A percentile compares a stretch with the other conserved stretches of the same genome.
Conservation (phyloP, 371 early-diverging fungal species). For the Circinella umbellata region DNA sequence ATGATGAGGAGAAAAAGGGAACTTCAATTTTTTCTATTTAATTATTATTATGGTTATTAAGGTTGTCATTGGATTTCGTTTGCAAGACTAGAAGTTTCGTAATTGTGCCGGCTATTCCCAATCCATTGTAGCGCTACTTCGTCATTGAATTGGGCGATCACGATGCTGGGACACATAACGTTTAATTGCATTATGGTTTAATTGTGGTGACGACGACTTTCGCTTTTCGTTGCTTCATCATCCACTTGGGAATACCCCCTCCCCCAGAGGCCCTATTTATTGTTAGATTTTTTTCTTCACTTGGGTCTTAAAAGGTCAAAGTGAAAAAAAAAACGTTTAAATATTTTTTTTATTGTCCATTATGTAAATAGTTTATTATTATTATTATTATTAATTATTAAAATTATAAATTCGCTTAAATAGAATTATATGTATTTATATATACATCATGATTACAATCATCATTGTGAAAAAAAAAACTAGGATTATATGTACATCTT, state of each 20-base stretch:
- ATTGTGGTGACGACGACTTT: no score
- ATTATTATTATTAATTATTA: not conserved
- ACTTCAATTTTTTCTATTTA: not conserved
- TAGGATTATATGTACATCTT: not conserved
- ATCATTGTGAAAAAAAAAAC: not conserved
- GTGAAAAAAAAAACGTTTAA: no score
- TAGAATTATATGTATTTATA: not conserved
- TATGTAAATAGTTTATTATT: not conserved
- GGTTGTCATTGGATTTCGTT: not conserved
- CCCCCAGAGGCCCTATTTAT: no score
- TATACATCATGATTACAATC: conserved; percentile 8
- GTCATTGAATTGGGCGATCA: not conserved
- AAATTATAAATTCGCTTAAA: not conserved
- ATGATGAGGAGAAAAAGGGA: no score
- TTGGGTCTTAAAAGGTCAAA: no score
- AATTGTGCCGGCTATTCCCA: not conserved
- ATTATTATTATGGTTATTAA: not conserved
- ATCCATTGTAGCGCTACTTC: not conserved
- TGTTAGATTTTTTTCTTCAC: no score
- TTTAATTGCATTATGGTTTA: not conserved
- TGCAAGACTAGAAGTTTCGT: not conserved
- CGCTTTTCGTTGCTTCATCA: no score
- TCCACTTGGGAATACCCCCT: no score
- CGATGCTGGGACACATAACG: not conserved
- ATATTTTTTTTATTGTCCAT: not conserved